Conservation (phyloP, 2,329 filamentous ascomycete species). For the Fusarium sambucinum region DNA sequence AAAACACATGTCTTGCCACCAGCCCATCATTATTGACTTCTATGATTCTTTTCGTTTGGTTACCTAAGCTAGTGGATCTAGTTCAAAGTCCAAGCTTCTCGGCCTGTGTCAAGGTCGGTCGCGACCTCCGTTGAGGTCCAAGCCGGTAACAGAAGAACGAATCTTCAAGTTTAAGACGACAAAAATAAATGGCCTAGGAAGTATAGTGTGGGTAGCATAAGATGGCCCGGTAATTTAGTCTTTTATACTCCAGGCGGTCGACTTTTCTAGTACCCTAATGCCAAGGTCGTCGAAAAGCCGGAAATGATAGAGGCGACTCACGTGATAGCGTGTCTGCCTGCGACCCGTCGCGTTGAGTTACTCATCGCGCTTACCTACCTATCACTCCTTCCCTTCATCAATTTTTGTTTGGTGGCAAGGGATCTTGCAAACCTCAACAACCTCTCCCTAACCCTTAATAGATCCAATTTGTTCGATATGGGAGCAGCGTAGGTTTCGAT, state of each 20-base stretch:
- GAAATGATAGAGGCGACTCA: slow-evolving; percentile 19
- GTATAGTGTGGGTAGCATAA: too few relatives aligned
- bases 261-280: too few relatives aligned
- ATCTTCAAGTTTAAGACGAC: too few relatives aligned
- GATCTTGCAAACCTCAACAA: slow-evolving; percentile 13
- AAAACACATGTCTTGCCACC: slow-evolving; percentile 22
- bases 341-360: slow-evolving; percentile 36
- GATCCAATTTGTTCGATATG: slow-evolving; percentile 13
- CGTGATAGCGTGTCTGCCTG: slow-evolving; percentile 49
- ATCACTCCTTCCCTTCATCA: slow-evolving; percentile 6
- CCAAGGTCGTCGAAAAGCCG: not conserved
- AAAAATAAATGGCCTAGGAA: too few relatives aligned
- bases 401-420: slow-evolving; percentile 29
- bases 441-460: not conserved
- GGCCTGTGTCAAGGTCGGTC: slow-evolving; percentile 27
- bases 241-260: too few relatives aligned
- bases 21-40: slow-evolving; percentile 19
- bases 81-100: slow-evolving; percentile 9
- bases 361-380: slow-evolving; percentile 33
- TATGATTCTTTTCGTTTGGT: slow-evolving; percentile 18
- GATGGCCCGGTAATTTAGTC: too few relatives aligned
- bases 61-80: slow-evolving; percentile 45
- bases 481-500: slow-evolving; percentile 26
- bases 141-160: too few relatives aligned
- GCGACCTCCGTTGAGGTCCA: too few relatives aligned